Evolutionary conservation across 495 filamentous ascomycete species (phyloP).

Genomic region (Aspergillus coremiiformis): DNA sequence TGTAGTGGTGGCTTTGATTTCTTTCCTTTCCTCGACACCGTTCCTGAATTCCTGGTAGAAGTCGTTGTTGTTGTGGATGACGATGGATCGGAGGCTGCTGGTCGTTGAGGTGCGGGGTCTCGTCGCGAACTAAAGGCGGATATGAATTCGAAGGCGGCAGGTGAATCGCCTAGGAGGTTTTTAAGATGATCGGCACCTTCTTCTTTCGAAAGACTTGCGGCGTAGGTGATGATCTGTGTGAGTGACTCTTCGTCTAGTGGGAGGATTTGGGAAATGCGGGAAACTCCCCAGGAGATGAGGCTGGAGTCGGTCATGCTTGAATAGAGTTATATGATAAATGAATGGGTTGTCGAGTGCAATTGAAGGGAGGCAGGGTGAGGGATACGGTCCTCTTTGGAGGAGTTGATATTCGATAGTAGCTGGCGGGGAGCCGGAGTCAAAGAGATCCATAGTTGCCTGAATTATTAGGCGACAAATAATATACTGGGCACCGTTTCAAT

Average conservation of each 20-base stretch:
- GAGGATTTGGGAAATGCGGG: conserved; percentile 68
- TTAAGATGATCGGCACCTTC: conserved; percentile 77
- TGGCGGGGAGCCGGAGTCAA: neutral
- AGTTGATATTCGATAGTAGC: neutral
- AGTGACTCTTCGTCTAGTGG: conserved; percentile 79
- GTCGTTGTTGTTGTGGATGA: conserved; percentile 17
- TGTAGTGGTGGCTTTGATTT: conserved; percentile 52
- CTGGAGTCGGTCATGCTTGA: conserved; percentile 11
- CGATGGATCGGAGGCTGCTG: conserved; percentile 13
- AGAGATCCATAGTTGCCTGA: neutral
- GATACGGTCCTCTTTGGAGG: neutral
- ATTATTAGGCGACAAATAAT: neutral
- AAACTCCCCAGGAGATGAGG: conserved; percentile 47
- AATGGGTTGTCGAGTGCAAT: neutral
- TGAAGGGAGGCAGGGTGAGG: neutral
- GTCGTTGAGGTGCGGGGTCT: conserved; percentile 30
- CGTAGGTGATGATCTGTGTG: conserved; percentile 73
- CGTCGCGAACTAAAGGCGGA: conserved; percentile 77
- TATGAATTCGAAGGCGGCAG: conserved; percentile 84
- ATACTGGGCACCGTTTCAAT: neutral
- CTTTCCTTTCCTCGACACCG: conserved; percentile 43
- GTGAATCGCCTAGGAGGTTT: conserved; percentile 79
- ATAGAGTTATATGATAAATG: neutral
- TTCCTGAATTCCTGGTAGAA: conserved; percentile 11
- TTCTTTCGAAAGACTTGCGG: conserved; percentile 60